Conservation (phyloP, 805 yeast species). For the Kluyveromyces starmeri region DNA sequence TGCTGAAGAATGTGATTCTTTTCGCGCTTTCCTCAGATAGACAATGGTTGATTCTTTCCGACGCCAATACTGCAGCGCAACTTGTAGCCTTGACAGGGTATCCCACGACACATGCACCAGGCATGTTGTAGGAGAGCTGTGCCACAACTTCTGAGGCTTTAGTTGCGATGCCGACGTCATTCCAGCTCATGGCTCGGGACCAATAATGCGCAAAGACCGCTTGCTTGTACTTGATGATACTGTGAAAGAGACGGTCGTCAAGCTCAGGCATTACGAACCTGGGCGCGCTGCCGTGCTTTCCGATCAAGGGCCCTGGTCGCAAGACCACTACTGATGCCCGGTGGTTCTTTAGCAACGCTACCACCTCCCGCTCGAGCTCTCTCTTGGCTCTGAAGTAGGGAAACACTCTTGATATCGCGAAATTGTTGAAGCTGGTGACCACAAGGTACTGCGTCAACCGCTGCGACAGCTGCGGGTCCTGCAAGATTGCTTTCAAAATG, state of each 20-base stretch:
- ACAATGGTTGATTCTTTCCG: not conserved
- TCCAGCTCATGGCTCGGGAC: slow-evolving; percentile 7
- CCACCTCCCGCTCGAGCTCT: slow-evolving; percentile 11
- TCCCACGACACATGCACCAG: slow-evolving; percentile 18
- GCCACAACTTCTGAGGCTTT: slow-evolving; percentile 17
- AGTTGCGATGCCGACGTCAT: slow-evolving; percentile 11
- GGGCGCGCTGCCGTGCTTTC: slow-evolving; percentile 12
- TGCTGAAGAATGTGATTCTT: not conserved
- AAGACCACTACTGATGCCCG: slow-evolving; percentile 12
- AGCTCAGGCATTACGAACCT: slow-evolving; percentile 8
- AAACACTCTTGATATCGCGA: slow-evolving; percentile 10
- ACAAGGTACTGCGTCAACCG: slow-evolving; percentile 13
- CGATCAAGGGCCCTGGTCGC: slow-evolving; percentile 26
- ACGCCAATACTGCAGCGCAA: not conserved
- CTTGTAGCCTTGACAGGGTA: slow-evolving; percentile 11
- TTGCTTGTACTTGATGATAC: slow-evolving; percentile 8
- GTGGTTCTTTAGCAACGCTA: slow-evolving; percentile 9
- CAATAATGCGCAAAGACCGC: not conserved
- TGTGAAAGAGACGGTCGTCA: slow-evolving; percentile 13
- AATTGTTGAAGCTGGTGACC: slow-evolving; percentile 19
- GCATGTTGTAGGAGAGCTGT: slow-evolving; percentile 13
- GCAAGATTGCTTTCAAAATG: slow-evolving; percentile 10
- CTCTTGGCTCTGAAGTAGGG: slow-evolving; percentile 17
- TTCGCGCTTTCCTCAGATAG: not conserved
- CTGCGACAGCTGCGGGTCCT: slow-evolving; percentile 5